Percentiles rank a stretch among this genome's conserved stretches.
These are phyloP conservation scores for Colletotrichum theobromicola DNA, from an alignment of 2,329 filamentous ascomycete species.

Conservation along the genomic window DNA sequence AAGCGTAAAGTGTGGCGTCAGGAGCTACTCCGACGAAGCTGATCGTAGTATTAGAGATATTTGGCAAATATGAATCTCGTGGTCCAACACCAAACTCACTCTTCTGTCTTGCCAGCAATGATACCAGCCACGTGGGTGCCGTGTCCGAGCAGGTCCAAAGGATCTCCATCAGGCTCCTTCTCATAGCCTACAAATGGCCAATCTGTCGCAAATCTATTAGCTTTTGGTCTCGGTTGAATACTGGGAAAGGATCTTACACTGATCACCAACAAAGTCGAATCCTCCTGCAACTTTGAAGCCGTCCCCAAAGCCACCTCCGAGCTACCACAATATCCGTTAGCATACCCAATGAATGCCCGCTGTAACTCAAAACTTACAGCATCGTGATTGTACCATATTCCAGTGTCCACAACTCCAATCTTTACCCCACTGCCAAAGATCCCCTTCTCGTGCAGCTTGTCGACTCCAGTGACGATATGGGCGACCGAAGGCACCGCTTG, in stretches of 20 bases:
- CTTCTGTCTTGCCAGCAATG: constrained; percentile 29
- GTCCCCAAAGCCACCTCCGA: constrained; percentile 12
- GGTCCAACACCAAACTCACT: neutral
- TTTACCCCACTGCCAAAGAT: constrained; percentile 42
- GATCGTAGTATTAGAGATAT: neutral
- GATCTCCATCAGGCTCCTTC: constrained; percentile 36
- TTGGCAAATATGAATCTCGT: neutral
- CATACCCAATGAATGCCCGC: neutral
- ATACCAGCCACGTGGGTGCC: constrained; percentile 36
- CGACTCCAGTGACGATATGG: constrained; percentile 44
- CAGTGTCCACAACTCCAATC: constrained; percentile 44
- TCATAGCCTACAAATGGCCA: constrained; percentile 6
- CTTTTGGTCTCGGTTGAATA: rapidly evolving
- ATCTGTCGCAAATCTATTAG: neutral
- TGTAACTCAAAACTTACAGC: constrained; percentile 28
- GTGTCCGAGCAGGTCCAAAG: constrained; percentile 29
- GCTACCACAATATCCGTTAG: neutral
- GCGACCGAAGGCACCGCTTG: neutral
- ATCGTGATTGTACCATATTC: constrained; percentile 43
- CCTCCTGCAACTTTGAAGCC: constrained; percentile 26
- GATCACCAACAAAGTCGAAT: constrained; percentile 29
- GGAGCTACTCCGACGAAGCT: constrained; percentile 31
- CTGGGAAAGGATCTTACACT: neutral
- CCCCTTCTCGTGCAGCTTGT: constrained; percentile 40
- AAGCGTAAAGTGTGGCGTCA: constrained; percentile 30